Evolutionary conservation across 2,329 filamentous ascomycete species (phyloP), one percentile per base, ranked within the genome.

Genomic region (Colletotrichum salicis): DNA sequence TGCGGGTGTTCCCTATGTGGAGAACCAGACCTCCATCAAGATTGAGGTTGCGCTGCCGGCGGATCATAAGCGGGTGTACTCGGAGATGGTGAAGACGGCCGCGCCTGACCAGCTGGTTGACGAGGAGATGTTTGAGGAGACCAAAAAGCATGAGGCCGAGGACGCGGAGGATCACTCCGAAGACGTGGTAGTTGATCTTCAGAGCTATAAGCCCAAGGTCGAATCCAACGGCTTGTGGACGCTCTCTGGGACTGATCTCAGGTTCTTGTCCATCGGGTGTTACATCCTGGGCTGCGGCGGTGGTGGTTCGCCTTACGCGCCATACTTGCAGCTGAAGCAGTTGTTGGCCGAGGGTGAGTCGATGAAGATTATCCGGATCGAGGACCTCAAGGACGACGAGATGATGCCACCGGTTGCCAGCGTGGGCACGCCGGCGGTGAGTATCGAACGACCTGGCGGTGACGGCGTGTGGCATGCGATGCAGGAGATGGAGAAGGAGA

Each of bases 231-330:
- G 73, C 11, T 27, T 74, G 19, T 77, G 75, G 76, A 56, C 74
- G 19, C 62, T 77, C n/a, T 75, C 76, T 1, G 69, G 70, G 7
- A 76, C 74, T 0, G 76, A 77, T 33, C 71, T 77, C 12, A 62
- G 71, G 31, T 77, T 77, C 68, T 51, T 77, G 24, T 75, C 73
- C 1, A 75, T 75, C 13, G 76, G 76, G 10, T 77, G 76, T 60
- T 76, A 75, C 52, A 75, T 77, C 13, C 75, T 77, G 7, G 76
- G 76, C 27, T 76, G 74, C 31, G 76, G 76, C 13, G 75, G 76
- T 5, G 76, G 76, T 11, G 76, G 76, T 2, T 76, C 76, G 1
- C 75, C 75, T 0, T 76, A 77, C 24, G 73, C 74, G 5, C 64
- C 75, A n/a, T 76, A 76, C 31, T 70, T 77, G 1, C 58, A 75